Evolutionary conservation across 1,284 basidiomycete species (phyloP), one percentile per base, ranked within the genome.

Genomic region (Gastroboletus turbinatus): DNA sequence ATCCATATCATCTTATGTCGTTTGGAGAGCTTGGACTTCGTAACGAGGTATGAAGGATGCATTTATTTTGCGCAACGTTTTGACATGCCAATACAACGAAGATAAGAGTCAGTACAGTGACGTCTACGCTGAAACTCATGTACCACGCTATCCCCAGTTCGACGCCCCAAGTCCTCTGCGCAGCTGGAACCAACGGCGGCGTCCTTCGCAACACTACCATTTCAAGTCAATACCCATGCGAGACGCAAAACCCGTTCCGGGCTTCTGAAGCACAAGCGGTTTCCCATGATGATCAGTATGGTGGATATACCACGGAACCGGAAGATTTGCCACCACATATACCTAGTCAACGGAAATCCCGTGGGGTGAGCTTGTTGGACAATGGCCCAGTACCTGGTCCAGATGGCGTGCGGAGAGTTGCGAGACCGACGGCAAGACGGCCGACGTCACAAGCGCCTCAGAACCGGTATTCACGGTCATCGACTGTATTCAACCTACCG

Each of bases 351-450:
- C 66, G 67, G 50, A 68, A 65, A 63, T 73, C 68, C 13, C 79
- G 88, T 19, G 92, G 92, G 32, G 79, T 95, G 33, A 86, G 85
- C 50, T 71, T 95, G 56, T 82, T 82, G 47, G 93, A 95, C 65
- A 78, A 82, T 61, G 93, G 93, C 16, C 90, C 90, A 47, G 89
- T 94, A 3, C 84, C 88, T 46, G 82, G 82, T 30, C 83, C 86
- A 6, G 86, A 90, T 5, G 87, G 85, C 42, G 90, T 91, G 17
- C 81, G 90, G 38, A 75, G 90, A 54, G 85, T 92, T 23, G 78
- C 87, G 47, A 76, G 87, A 62, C 82, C 78, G 40, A 67, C 75
- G 6, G 73, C 72, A 39, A 74, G 75, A 52, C 76, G 86, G 42
- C 78, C 84, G 9, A 77, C 81, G 35, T 84, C 85, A 38, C 86